Evolutionary conservation across 805 yeast species (phyloP), one percentile per base, ranked within the genome.

Genomic region (Wickerhamiella nectarea): DNA sequence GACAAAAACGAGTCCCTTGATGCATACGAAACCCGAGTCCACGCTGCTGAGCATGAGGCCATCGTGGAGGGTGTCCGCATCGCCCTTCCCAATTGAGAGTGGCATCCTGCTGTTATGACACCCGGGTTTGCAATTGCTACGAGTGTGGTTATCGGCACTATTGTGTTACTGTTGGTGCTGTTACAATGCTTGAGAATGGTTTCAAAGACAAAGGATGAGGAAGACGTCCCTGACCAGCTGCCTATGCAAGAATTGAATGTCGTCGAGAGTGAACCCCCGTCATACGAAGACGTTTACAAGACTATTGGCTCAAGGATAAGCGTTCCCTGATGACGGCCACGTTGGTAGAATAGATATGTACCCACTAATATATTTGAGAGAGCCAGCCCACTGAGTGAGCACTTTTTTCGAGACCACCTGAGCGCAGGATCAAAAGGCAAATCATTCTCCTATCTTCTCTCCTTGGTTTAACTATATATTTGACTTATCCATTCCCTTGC

Each of bases 41-140:
- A 91, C 58, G 66, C 65, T 19, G 66, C 76, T 18, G 98, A 91
- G 60, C 98, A 91, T 62, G 62, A 68, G 20, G 97, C 96, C 4
- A 91, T 91, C 38, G 96, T 91, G 2, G 94, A 87, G 58, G 98
- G 95, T 3, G 77, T 95, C 0, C 68, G 70, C 35, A 70, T 70
- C 44, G 87, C 81, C 0, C 60, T 81, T 18, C 35, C 31, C 15
- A 28, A 28, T 28, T 28, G 15, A 12, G 31, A 25, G 4, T n/a
- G 6, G 31, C n/a, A 9, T 11, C 31, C 15, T 11, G 12, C n/a
- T 46, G 14, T n/a, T 9, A 31, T 21, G 34, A 36, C 44, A n/a
- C 31, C 31, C 31, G 15, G 31, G 11, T 28, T 28, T 15, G 31
- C 31, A 28, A 28, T 28, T 12, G 31, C 31, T 11, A n/a, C 14